These are phyloP conservation scores for Rhodotorula sp. DNA, from an alignment of 1,284 basidiomycete species.

Conservation along the genomic window DNA sequence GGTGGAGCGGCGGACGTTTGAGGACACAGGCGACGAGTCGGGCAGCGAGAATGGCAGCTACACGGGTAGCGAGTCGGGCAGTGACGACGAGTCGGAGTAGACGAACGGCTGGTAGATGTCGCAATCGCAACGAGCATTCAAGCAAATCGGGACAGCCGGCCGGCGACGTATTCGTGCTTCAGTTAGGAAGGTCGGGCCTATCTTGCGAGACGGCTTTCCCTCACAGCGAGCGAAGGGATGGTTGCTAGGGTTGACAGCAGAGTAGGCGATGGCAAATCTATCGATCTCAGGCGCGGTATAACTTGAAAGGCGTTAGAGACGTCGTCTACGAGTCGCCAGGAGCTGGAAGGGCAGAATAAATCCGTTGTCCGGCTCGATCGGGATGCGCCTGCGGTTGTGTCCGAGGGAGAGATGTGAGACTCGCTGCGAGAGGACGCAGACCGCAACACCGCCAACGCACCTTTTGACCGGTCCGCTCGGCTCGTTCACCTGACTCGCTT, in stretches of 20 bases:
- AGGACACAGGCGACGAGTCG: slow-evolving; percentile 56
- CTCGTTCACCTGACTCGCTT: not conserved
- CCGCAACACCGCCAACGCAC: no score
- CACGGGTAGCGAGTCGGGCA: slow-evolving; percentile 5
- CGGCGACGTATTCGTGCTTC: not conserved
- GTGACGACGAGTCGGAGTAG: slow-evolving; percentile 2
- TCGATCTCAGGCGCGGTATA: not conserved
- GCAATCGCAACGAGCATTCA: not conserved
- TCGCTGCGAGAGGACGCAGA: not conserved
- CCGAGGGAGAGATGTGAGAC: not conserved
- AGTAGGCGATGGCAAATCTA: not conserved
- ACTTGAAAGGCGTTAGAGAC: not conserved
- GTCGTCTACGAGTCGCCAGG: not conserved
- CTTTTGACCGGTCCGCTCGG: not conserved
- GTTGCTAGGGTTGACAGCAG: not conserved
- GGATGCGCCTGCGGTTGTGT: not conserved
- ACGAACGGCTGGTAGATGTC: no score
- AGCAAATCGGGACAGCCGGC: not conserved
- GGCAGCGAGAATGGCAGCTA: not conserved
- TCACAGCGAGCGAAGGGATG: not conserved
- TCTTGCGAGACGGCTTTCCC: no score
- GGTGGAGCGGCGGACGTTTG: slow-evolving; percentile 69
- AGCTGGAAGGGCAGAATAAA: not conserved
- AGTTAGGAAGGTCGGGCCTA: no score
- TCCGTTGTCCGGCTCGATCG: not conserved